Base-by-base conservation (phyloP, 257 asterid species). In the Penstemon davidsonii region DNA sequence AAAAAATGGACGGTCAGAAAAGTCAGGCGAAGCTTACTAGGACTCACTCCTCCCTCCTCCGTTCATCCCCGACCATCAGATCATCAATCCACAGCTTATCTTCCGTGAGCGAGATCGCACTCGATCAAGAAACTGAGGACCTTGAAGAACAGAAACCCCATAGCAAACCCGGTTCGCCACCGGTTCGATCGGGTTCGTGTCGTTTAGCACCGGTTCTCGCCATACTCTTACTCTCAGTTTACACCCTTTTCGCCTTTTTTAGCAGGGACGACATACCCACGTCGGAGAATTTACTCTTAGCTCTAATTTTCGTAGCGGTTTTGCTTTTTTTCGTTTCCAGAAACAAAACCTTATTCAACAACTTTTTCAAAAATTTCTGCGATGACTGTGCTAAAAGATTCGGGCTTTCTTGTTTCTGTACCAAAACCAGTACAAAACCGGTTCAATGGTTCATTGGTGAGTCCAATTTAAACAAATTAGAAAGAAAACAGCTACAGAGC, bases 131-230 rank as follows among this genome's bases (percentile, higher is more conserved):
- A 6, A 70, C 66, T 1, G 77, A 71, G 10, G 92, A 94, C 77
- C 76, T 91, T 52, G 99, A 94, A 78, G 99, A 94, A 64, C 99
- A 91, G 80, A 94, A 94, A 88, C 96, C 85, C 4, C 99, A 94
- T 15, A 78, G 73, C 69, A 83, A 62, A 25, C 89, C 86, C 65
- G 73, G 84, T 61, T 53, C 68, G 4, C 8, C 69, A 40, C 37
- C 77, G 73, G 60, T 76, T 55, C 68, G 70, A 18, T 11, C 79
- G 75, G 76, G 82, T 60, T 51, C 68, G 25, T 7, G n/a, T 33
- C 33, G 33, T n/a, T 41, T 63, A 8, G 73, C 70, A 47, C 81
- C 80, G 64, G 64, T 80, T 64, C 44, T 85, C 0, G 68, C 69
- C 9, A 36, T 78, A 41, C 5, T 75, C 61, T 6, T 85, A 49